Evolutionary conservation across 2,329 filamentous ascomycete genomes (phyloP).

Genomic region (Arthrobotrys entomopaga): DNA sequence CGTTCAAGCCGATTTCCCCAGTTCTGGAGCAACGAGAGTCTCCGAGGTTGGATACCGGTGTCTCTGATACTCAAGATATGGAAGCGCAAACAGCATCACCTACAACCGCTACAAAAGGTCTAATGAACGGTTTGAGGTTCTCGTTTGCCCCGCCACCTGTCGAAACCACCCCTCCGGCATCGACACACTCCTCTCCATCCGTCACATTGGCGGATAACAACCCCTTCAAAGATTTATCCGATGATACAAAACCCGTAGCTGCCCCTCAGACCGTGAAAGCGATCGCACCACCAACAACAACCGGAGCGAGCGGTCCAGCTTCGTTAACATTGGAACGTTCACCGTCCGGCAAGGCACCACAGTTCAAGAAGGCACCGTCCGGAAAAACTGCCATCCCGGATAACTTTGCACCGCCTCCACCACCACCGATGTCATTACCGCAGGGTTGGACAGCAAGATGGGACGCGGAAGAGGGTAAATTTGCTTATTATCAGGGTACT

Average conservation of each 20-base stretch:
- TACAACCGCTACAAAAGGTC: slow-evolving; percentile 39
- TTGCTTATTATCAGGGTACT: slow-evolving; percentile 57
- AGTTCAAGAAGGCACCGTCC: slow-evolving; percentile 43
- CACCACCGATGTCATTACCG: slow-evolving; percentile 56
- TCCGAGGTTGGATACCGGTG: slow-evolving; percentile 27
- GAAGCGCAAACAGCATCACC: slow-evolving; percentile 42
- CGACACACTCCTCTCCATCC: slow-evolving; percentile 36
- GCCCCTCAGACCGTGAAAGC: slow-evolving; percentile 26
- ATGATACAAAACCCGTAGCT: background rate
- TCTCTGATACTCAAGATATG: slow-evolving; percentile 9
- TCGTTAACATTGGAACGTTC: slow-evolving; percentile 33
- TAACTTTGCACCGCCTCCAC: slow-evolving; percentile 55
- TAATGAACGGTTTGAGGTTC: slow-evolving; percentile 49
- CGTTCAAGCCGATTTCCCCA: slow-evolving; percentile 45
- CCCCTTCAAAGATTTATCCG: slow-evolving; percentile 34
- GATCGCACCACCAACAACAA: slow-evolving; percentile 33
- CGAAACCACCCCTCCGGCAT: slow-evolving; percentile 40
- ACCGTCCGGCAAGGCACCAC: slow-evolving; percentile 36
- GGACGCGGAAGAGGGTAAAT: slow-evolving; percentile 55
- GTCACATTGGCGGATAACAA: slow-evolving; percentile 44
- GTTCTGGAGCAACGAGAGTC: slow-evolving; percentile 46
- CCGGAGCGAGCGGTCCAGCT: slow-evolving; percentile 1
- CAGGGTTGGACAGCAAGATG: slow-evolving; percentile 58
- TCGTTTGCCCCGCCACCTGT: slow-evolving; percentile 49
- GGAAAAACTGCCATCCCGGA: slow-evolving; percentile 45